Percentiles rank a stretch among this genome's conserved stretches.
Evolutionary conservation across 2,329 filamentous ascomycete species (phyloP).

Genomic region (Phialocephala sp.): DNA sequence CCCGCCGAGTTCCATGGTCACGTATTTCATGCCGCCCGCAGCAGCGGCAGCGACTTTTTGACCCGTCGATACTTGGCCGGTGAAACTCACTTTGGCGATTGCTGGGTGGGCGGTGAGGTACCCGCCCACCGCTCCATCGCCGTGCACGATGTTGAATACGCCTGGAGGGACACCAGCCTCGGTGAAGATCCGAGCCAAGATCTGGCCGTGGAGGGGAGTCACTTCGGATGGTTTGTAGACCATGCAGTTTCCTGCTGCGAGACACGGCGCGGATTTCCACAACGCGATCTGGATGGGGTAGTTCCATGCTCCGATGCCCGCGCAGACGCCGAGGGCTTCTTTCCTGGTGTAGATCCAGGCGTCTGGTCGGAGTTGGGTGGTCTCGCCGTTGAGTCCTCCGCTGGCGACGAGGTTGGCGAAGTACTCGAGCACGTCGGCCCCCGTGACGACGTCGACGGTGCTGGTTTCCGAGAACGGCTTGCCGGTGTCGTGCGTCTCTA

Average conservation of each 20-base stretch:
- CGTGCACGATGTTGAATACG: constrained; percentile 88
- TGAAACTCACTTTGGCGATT: constrained; percentile 89
- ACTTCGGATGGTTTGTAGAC: constrained; percentile 90
- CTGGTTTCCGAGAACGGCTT: constrained; percentile 87
- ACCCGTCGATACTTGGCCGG: constrained; percentile 83
- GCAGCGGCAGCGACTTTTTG: constrained; percentile 80
- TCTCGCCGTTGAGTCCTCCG: constrained; percentile 81
- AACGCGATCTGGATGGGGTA: constrained; percentile 90
- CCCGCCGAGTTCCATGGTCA: constrained; percentile 90
- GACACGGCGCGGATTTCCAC: constrained; percentile 86
- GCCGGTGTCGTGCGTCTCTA: constrained; percentile 86
- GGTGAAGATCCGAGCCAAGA: constrained; percentile 75
- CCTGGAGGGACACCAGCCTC: constrained; percentile 81
- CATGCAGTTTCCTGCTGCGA: constrained; percentile 88
- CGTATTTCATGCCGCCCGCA: constrained; percentile 82
- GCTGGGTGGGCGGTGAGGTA: constrained; percentile 73
- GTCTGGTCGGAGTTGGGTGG: constrained; percentile 73
- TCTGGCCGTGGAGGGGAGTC: constrained; percentile 80
- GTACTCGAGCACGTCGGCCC: constrained; percentile 85
- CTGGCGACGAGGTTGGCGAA: constrained; percentile 80
- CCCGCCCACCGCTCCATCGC: constrained; percentile 77
- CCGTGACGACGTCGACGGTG: constrained; percentile 81
- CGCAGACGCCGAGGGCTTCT: constrained; percentile 82
- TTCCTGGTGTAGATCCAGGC: constrained; percentile 86
- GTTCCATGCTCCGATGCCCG: constrained; percentile 89